phyloP scores from a whole-genome alignment of 1,284 basidiomycete species.

The Ganoderma leucocontextum region DNA sequence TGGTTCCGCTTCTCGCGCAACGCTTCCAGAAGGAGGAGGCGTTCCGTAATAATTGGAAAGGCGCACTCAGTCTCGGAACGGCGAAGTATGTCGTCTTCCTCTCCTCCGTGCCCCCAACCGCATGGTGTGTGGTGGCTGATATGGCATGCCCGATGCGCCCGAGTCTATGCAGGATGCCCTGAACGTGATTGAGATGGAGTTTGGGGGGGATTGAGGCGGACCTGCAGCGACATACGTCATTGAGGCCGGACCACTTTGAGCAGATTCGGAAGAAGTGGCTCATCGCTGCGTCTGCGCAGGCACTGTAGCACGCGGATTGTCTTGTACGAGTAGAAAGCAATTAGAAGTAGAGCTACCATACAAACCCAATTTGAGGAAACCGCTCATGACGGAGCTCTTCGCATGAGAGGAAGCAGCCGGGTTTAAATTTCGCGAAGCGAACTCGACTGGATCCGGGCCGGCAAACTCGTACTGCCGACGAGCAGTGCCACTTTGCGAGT shows the following conservation, averaged over 20 bases:
- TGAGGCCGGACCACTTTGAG: slow-evolving; percentile 46
- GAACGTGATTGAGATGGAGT: slow-evolving; percentile 45
- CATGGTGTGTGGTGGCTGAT: background rate
- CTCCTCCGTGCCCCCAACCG: slow-evolving; percentile 7
- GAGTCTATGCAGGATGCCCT: slow-evolving; percentile 48
- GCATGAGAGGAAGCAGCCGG: background rate
- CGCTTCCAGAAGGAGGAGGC: slow-evolving; percentile 45
- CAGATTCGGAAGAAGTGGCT: slow-evolving; percentile 37
- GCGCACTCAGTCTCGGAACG: slow-evolving; percentile 46
- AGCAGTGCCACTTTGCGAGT: background rate
- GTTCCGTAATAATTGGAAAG: slow-evolving; percentile 49
- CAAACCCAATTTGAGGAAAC: background rate
- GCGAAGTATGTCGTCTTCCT: slow-evolving; percentile 42
- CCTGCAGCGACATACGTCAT: slow-evolving; percentile 39
- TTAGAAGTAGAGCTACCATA: background rate
- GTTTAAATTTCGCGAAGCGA: background rate
- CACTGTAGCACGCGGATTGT: background rate
- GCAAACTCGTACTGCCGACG: background rate
- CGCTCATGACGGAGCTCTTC: background rate
- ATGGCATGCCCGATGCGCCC: slow-evolving; percentile 37
- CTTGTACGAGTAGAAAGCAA: background rate
- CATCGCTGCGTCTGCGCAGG: background rate
- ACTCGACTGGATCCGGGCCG: background rate
- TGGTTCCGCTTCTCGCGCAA: slow-evolving; percentile 41
- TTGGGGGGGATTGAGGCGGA: slow-evolving; percentile 48